These are phyloP conservation scores for Aspergillus persii DNA, from an alignment of 2,329 filamentous ascomycete species.

Conservation along the genomic window DNA sequence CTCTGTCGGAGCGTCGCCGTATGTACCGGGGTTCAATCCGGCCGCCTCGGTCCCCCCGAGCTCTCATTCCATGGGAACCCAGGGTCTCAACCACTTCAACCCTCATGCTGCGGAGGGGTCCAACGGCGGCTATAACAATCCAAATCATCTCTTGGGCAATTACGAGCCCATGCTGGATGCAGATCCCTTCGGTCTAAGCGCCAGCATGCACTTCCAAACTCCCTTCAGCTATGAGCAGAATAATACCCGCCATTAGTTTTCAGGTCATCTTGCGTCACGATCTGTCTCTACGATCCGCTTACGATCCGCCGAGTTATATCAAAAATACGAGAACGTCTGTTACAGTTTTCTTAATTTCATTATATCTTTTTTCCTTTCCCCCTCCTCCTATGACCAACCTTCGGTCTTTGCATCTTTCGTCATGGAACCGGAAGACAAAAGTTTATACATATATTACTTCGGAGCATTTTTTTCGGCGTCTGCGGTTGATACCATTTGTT, in stretches of 20 bases:
- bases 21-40: conserved; percentile 53
- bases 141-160: conserved; percentile 59
- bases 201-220: conserved; percentile 91
- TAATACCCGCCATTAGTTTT: conserved; percentile 32
- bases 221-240: conserved; percentile 59
- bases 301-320: not conserved
- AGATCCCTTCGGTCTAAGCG: conserved; percentile 88
- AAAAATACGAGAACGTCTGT: not conserved
- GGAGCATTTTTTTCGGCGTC: conserved; percentile 36
- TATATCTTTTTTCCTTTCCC: conserved; percentile 16
- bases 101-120: conserved; percentile 37
- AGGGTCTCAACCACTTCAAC: conserved; percentile 43
- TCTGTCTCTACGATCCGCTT: not conserved
- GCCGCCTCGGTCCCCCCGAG: conserved; percentile 41
- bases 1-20: conserved; percentile 66
- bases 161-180: conserved; percentile 89
- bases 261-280: not conserved
- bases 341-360: conserved; percentile 4
- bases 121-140: conserved; percentile 42
- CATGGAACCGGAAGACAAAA: conserved; percentile 26
- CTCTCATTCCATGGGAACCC: conserved; percentile 39
- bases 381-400: not conserved
- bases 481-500: conserved; percentile 34
- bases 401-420: conserved; percentile 1
- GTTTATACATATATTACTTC: conserved; percentile 18